Evolutionary conservation across 768 basidiomycete genomes (phyloP).

Genomic region (Wakefieldia striispora): DNA sequence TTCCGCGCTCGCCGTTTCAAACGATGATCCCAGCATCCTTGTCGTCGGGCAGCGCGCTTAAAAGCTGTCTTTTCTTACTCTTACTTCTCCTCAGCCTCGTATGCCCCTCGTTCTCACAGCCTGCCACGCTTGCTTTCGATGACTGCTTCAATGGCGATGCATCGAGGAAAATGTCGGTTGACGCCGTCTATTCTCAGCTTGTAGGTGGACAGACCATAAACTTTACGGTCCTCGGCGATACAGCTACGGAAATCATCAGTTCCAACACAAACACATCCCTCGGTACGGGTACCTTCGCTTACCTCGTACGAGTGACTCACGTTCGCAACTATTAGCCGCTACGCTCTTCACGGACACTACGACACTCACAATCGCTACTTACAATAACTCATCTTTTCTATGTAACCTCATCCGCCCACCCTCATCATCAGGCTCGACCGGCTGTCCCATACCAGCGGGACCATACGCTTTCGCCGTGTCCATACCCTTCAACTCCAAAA

Average conservation of each 20-base stretch:
- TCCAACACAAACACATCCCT: slow-evolving; percentile 61
- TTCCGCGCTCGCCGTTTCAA: slow-evolving; percentile 12
- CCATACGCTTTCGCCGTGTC: slow-evolving; percentile 79
- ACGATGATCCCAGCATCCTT: slow-evolving; percentile 22
- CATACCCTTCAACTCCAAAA: slow-evolving; percentile 61
- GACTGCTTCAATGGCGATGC: slow-evolving; percentile 65
- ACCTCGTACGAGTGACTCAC: slow-evolving; percentile 4
- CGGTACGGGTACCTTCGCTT: slow-evolving; percentile 41
- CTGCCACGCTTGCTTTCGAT: slow-evolving; percentile 57
- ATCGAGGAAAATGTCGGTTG: slow-evolving; percentile 60
- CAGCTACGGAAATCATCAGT: slow-evolving; percentile 57
- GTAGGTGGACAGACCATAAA: slow-evolving; percentile 53
- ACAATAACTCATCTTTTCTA: slow-evolving; percentile 67
- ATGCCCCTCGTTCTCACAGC: slow-evolving; percentile 43
- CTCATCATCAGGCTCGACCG: slow-evolving; percentile 51
- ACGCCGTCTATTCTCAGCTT: slow-evolving; percentile 73
- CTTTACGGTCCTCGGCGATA: slow-evolving; percentile 68
- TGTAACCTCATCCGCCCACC: slow-evolving; percentile 79
- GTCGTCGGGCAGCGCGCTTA: slow-evolving; percentile 7
- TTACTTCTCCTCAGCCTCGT: slow-evolving; percentile 20
- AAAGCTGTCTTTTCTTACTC: slow-evolving; percentile 5
- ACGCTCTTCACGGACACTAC: slow-evolving; percentile 85
- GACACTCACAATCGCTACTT: slow-evolving; percentile 75
- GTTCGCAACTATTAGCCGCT: slow-evolving; percentile 41
- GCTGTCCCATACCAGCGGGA: slow-evolving; percentile 80